Percentiles rank a stretch among this genome's conserved stretches.
These are phyloP conservation scores for Porpolomopsis calyptriformis DNA, from an alignment of 768 basidiomycete genomes.

Conservation along the genomic window DNA sequence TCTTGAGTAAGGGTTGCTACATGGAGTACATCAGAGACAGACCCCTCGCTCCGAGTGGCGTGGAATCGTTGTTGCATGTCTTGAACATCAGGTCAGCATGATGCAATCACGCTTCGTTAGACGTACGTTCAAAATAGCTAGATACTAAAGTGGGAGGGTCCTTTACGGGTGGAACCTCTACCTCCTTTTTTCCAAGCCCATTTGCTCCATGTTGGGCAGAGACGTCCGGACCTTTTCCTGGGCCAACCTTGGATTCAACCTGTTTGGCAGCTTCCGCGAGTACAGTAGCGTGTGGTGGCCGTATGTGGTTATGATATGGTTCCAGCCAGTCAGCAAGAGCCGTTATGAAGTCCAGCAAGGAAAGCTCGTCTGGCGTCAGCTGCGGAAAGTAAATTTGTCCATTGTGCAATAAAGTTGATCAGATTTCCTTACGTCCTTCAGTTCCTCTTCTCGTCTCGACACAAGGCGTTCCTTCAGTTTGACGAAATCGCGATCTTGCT, in stretches of 20 bases:
- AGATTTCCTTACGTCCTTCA: slow-evolving; percentile 35
- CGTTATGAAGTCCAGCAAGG: slow-evolving; percentile 47
- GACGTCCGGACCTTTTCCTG: slow-evolving; percentile 54
- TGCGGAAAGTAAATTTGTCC: slow-evolving; percentile 19
- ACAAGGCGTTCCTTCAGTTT: slow-evolving; percentile 47
- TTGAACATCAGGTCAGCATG: slow-evolving; percentile 15
- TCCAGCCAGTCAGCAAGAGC: slow-evolving; percentile 67
- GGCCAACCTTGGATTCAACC: slow-evolving; percentile 58
- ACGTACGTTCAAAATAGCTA: slow-evolving; percentile 54
- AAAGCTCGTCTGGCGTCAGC: slow-evolving; percentile 57
- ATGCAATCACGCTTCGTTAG: background rate
- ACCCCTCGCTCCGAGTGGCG: slow-evolving; percentile 28
- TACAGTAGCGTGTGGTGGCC: slow-evolving; percentile 60
- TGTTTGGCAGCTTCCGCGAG: slow-evolving; percentile 68
- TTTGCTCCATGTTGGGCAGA: slow-evolving; percentile 34
- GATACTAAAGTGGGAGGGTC: slow-evolving; percentile 47
- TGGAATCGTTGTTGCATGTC: slow-evolving; percentile 48
- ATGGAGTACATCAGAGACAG: slow-evolving; percentile 55
- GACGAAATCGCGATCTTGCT: slow-evolving; percentile 41
- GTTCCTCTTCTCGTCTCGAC: slow-evolving; percentile 37
- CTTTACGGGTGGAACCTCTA: slow-evolving; percentile 55
- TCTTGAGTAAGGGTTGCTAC: slow-evolving; percentile 68
- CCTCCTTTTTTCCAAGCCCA: slow-evolving; percentile 54
- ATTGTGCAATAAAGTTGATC: background rate
- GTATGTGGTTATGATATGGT: slow-evolving; percentile 62